phyloP scores from a whole-genome alignment of 208 protist genomes.

The Acanthamoeba culbertsoni region DNA sequence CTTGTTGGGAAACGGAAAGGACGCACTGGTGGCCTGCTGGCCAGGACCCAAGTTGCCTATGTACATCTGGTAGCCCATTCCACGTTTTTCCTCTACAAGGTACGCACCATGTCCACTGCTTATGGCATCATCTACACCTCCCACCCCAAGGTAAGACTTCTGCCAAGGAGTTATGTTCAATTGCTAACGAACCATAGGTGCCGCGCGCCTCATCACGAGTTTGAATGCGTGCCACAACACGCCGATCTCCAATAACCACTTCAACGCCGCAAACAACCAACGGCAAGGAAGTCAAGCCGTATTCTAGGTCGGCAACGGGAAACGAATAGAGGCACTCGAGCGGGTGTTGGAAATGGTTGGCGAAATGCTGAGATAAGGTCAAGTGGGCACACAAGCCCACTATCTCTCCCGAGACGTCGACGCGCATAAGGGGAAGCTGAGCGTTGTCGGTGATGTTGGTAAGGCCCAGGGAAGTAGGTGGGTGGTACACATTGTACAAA shows the following conservation, averaged over 20 bases:
- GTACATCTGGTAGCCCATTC: not conserved
- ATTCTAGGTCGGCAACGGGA: not conserved
- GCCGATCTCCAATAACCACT: not conserved
- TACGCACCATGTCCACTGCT: slow-evolving; percentile 16
- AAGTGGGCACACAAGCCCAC: not conserved
- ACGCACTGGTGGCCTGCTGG: not conserved
- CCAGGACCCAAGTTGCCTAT: not conserved
- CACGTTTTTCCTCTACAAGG: not conserved
- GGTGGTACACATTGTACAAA: no score
- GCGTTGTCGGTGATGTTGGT: no score
- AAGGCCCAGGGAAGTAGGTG: no score
- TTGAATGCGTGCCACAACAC: not conserved
- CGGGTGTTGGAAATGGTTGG: not conserved
- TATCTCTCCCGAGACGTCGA: not conserved
- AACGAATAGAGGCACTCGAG: not conserved
- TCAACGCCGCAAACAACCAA: not conserved
- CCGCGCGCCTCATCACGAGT: not conserved
- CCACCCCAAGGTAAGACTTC: not conserved
- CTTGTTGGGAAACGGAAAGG: no score
- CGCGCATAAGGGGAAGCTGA: not conserved
- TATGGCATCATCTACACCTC: not conserved
- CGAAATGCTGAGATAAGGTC: not conserved
- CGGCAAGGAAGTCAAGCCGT: not conserved
- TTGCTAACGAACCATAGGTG: not conserved
- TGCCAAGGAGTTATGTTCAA: not conserved